Evolutionary conservation across 495 filamentous ascomycete species (phyloP), one percentile per base, ranked within the genome.

Genomic region (Penicillium cinerascens): DNA sequence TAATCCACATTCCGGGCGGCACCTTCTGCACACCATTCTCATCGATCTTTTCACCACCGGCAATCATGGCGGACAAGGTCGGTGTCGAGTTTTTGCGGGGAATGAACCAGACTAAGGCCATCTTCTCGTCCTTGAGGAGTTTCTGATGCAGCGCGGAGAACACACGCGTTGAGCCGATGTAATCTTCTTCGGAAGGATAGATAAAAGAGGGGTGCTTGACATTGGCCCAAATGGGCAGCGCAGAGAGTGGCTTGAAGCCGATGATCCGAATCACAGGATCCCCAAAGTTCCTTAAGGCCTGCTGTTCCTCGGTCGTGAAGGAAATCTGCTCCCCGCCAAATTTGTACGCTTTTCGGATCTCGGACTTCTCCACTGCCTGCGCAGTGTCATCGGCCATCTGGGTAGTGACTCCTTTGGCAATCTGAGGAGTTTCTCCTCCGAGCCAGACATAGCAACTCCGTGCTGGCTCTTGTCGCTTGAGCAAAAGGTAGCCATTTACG

Each of bases 121-220:
- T 80, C 57, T 91, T 96, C 29, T 89, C 68, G 41, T 84, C 80
- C 21, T 82, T 79, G 1, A 91, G 70, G 3, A 99, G 80, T 60
- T 92, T 97, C 57, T 91, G 86, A 69, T 92, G 90, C 17, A 99
- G 71, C 0, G 95, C 91, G 3, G 92, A 83, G 63, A 97, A 99
- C 4, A 95, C 91, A 4, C 95, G 84, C 1, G 91, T 92, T 1
- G 90, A 96, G 20, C 95, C 95, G 22, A 97, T 77, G 53, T 82
- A 95, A 47, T 89, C 85, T 49, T 90, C 85, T 63, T 99, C 95
- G 15, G 88, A 91, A 1, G 95, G 93, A 67, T 96, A 99, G 57
- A 97, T 89, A 73, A 96, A 97, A 13, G 83, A 87, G 6, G 91
- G 87, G 44, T 89, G 89, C 64, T 87, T 89, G 33, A 87, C 73